Base-by-base conservation (phyloP, 495 filamentous ascomycete genomes). In the Hamigera avellanea region DNA sequence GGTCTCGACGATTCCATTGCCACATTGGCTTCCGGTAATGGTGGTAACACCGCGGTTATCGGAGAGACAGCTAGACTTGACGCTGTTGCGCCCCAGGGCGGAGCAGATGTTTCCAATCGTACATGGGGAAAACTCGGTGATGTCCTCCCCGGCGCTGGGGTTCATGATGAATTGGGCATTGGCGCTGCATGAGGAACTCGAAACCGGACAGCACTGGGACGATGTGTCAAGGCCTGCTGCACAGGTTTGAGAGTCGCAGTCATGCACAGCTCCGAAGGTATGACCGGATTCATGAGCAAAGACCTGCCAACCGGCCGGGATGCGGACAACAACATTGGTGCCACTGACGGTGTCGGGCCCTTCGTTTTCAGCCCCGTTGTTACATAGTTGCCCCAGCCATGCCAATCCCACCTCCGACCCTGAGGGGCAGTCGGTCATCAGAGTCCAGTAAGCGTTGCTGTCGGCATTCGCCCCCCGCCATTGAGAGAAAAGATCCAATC, bases 201-300 rank as follows among this genome's bases (percentile, higher is more conserved):
- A 77, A 15, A 93, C 68, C 0, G 88, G 93, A 52, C 91, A 98
- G 54, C 91, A 98, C 66, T 88, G 74, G 29, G 89, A 87, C 8
- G 69, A 68, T 16, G 67, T 60, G 21, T 67, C 67, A 19, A 83
- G 71, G 3, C 71, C 70, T 14, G 69, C 66, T 2, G 42, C 32
- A 54, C 91, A 96, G n/a, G 80, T 75, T 9, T 60, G 29, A 0
- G 64, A 48, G 3, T 72, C 78, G 56, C 91, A 98, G 59, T 98
- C 91, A 53, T 98, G 91, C 26, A 95, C 86, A 9, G 91, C 93
- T 28, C 91, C 91, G 49, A 95, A 95, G 0, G 86, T 95, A 45
- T 98, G 91, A 8, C 91, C 91, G 9, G 83, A 76, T 56, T 98
- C 93, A 49, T 98, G 91, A 15, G 91, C 89, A 60, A 96, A 86